Conservation (phyloP, 495 filamentous ascomycete genomes). For the Saxophila tyrrhenica region DNA sequence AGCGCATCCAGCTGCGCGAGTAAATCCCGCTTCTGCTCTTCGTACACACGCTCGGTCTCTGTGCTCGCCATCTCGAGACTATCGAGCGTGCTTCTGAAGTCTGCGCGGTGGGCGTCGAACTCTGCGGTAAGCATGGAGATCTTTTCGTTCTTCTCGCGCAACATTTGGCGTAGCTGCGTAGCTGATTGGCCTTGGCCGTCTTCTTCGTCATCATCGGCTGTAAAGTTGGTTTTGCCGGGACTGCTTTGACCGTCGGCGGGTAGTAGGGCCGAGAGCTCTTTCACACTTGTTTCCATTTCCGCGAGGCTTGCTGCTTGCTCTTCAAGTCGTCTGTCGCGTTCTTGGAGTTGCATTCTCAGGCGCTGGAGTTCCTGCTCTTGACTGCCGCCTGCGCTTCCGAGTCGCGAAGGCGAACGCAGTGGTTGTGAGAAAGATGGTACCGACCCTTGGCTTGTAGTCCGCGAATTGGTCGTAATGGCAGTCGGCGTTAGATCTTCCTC, state of each 20-base stretch:
- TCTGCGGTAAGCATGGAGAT: conserved; percentile 85
- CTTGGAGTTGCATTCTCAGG: conserved; percentile 59
- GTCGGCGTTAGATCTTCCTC: conserved; percentile 38
- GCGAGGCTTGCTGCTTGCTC: conserved; percentile 70
- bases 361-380: conserved; percentile 40
- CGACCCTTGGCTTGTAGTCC: conserved; percentile 7
- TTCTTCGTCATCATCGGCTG: conserved; percentile 32
- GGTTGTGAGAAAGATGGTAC: conserved; percentile 19
- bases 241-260: conserved; percentile 11
- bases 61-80: conserved; percentile 91
- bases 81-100: conserved; percentile 94
- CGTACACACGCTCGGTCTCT: conserved; percentile 96
- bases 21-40: conserved; percentile 83
- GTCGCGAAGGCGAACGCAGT: conserved; percentile 15
- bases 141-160: conserved; percentile 94
- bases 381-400: conserved; percentile 11
- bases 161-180: conserved; percentile 60
- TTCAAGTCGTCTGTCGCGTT: conserved; percentile 73
- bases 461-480: conserved; percentile 38
- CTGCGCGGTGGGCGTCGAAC: conserved; percentile 88
- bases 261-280: conserved; percentile 62
- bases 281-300: conserved; percentile 74
- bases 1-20: conserved; percentile 71
- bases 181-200: conserved; percentile 42
- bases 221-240: conserved; percentile 28